These are phyloP conservation scores for Nannizzia gypsea DNA, from an alignment of 2,329 filamentous ascomycete genomes.

Conservation along the genomic window DNA sequence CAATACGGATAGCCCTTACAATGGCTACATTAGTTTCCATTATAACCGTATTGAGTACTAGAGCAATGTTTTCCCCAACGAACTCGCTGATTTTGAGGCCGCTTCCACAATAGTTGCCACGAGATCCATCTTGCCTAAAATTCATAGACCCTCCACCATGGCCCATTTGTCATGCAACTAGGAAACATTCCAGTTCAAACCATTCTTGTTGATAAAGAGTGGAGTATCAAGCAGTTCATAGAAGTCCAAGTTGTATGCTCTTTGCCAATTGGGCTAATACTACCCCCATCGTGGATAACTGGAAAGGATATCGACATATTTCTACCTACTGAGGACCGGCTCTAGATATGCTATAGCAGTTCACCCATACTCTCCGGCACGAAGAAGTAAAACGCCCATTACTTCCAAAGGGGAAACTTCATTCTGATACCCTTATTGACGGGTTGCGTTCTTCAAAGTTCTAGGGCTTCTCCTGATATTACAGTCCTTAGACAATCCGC, in stretches of 20 bases:
- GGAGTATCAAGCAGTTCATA: constrained; percentile 26
- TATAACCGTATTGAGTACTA: constrained; percentile 19
- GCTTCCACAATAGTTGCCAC: constrained; percentile 18
- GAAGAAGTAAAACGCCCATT: constrained; percentile 8
- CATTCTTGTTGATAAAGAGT: constrained; percentile 18
- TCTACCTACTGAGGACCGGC: background rate
- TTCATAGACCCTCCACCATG: constrained; percentile 21
- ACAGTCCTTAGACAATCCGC: background rate
- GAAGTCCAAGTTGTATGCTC: constrained; percentile 28
- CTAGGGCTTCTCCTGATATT: background rate
- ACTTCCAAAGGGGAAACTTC: background rate
- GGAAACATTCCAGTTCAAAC: constrained; percentile 27
- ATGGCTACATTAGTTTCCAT: constrained; percentile 17
- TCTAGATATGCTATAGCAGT: constrained; percentile 5
- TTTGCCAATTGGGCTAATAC: constrained; percentile 20
- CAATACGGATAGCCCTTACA: constrained; percentile 16
- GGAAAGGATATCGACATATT: constrained; percentile 7
- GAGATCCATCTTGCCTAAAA: constrained; percentile 21
- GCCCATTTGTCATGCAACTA: constrained; percentile 25
- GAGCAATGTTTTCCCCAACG: constrained; percentile 13
- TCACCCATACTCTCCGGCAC: constrained; percentile 11
- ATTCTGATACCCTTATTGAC: background rate
- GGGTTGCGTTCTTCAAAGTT: background rate
- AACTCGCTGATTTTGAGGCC: constrained; percentile 6
- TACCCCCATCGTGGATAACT: constrained; percentile 20